Conservation (phyloP, 371 early-diverging fungal species). For the Batkoa obscura region DNA sequence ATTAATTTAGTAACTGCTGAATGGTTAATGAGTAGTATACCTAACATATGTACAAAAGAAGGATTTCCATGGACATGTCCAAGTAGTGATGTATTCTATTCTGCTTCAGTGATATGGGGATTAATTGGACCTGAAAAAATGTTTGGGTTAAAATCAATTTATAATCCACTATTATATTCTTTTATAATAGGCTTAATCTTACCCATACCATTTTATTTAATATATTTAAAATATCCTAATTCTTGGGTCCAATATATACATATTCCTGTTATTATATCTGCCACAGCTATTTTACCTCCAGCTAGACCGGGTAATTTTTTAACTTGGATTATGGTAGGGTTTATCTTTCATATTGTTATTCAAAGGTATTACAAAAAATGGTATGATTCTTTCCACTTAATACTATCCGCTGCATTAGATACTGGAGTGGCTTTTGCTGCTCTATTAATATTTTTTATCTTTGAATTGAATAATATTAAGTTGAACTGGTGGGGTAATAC, state of each 20-base stretch:
- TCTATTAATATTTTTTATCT: background rate
- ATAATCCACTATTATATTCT: conserved; percentile 18
- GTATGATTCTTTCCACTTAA: conserved; percentile 17
- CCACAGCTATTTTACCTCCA: conserved; percentile 17
- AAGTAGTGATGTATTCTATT: conserved; percentile 15
- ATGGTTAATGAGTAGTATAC: conserved; percentile 24
- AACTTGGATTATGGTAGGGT: conserved; percentile 9
- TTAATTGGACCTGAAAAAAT: conserved; percentile 35
- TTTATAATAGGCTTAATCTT: conserved; percentile 18
- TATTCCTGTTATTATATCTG: conserved; percentile 18
- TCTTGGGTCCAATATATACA: conserved; percentile 3
- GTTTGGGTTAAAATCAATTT: conserved; percentile 28
- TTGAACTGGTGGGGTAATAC: conserved; percentile 1
- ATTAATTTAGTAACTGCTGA: conserved; percentile 28
- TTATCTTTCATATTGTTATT: conserved; percentile 17
- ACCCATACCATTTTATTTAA: conserved; percentile 11
- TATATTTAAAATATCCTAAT: conserved; percentile 15
- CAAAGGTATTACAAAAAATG: conserved; percentile 13
- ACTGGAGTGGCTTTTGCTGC: conserved; percentile 9
- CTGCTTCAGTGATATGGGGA: conserved; percentile 33
- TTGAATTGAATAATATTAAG: background rate
- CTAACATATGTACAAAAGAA: conserved; percentile 21
- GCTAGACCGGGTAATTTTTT: conserved; percentile 7
- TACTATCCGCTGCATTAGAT: conserved; percentile 17
- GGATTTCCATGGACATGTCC: conserved; percentile 14